Evolutionary conservation across 805 yeast genomes (phyloP), one percentile per base, ranked within the genome.

Genomic region (Maudiozyma turicensis): DNA sequence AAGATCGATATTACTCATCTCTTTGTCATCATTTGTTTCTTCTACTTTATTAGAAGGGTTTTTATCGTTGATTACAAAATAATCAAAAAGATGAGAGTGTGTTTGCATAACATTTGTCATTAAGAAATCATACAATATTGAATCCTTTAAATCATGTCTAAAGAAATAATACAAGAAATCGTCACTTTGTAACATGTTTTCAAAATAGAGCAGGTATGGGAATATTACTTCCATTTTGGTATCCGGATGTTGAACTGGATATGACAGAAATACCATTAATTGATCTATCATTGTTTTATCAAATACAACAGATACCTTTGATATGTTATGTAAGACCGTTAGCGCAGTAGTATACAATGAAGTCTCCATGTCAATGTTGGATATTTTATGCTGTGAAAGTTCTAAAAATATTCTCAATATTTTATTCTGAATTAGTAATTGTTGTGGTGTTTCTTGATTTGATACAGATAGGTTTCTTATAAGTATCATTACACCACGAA

Each of bases 401-500:
- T 37, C 44, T 7, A 44, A 14, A 43, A 55, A 57, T 8, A 54
- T 20, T 20, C 40, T 43, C 9, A 58, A 40, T 13, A 52, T 50
- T 7, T 44, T 43, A 14, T 58, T 54, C 31, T 58, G 63, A 3
- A 60, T 33, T 33, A 49, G 47, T 13, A 61, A 34, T 1, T 54
- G 51, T 45, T 60, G 65, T 5, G 72, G 65, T 5, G 59, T 47
- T 5, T 50, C 57, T 32, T 66, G 63, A 38, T 66, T 64, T 37
- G 61, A 53, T 1, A 68, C 69, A 1, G 73, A 67, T 28, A 77
- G 53, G 54, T 78, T 79, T 51, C 84, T 63, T 31, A 72, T 62
- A n/a, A 79, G 48, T n/a, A 80, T 52, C 1, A 77, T 48, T 0
- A 72, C 54, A 1, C 81, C 84, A 55, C 82, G 65, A 3, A 73